Conservation (phyloP, 768 basidiomycete genomes). For the Mycena kentingensis region DNA sequence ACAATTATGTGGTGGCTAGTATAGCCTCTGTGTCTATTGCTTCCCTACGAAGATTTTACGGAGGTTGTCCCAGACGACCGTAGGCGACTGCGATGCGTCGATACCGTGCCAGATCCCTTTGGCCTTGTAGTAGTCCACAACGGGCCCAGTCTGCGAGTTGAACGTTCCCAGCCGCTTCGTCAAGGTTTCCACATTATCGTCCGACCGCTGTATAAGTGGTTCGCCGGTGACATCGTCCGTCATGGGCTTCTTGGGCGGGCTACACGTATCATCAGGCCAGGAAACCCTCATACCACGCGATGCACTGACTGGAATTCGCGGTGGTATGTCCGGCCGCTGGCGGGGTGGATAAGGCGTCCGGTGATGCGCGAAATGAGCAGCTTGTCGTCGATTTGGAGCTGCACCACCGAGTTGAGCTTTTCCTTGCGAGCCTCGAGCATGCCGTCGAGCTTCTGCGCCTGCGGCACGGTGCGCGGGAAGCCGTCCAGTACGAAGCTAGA, state of each 20-base stretch:
- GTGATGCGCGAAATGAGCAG: constrained; percentile 98
- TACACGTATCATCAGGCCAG: constrained; percentile 34
- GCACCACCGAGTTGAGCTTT: constrained; percentile 88
- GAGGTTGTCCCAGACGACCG: constrained; percentile 87
- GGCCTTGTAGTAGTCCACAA: constrained; percentile 93
- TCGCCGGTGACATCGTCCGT: constrained; percentile 94
- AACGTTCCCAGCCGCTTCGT: constrained; percentile 86
- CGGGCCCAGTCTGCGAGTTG: constrained; percentile 93
- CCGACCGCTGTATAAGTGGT: constrained; percentile 93
- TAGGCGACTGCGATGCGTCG: constrained; percentile 93
- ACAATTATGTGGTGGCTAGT: constrained; percentile 12
- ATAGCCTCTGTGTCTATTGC: constrained; percentile 36
- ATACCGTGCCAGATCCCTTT: constrained; percentile 89
- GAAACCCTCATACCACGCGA: constrained; percentile 3
- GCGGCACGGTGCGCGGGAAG: constrained; percentile 97
- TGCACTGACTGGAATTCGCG: constrained; percentile 84
- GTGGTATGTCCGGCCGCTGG: constrained; percentile 92
- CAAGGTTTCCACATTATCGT: constrained; percentile 96
- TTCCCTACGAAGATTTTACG: constrained; percentile 62
- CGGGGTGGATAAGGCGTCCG: constrained; percentile 89
- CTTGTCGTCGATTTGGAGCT: constrained; percentile 91
- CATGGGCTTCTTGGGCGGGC: constrained; percentile 96
- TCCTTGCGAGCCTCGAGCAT: constrained; percentile 86
- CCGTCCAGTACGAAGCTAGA: constrained; percentile 95
- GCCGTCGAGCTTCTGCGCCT: constrained; percentile 92